Base-by-base conservation (phyloP, 2,329 filamentous ascomycete species). In the Claviceps capensis region DNA sequence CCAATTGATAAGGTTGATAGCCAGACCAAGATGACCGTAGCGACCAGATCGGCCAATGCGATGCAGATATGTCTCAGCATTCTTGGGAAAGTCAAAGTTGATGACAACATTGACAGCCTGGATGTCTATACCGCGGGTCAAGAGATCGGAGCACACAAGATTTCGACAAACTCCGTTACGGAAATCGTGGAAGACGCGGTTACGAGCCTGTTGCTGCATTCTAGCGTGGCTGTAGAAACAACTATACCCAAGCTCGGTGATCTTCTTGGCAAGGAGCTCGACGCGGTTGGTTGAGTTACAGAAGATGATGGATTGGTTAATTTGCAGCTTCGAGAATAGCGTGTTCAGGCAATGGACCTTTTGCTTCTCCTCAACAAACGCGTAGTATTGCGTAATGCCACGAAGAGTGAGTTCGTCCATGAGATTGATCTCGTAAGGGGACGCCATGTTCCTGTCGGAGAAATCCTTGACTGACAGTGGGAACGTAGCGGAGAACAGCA, bases 261-360 rank as follows among this genome's bases (percentile, higher is more conserved):
- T 98, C 71, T 98, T 98, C 78, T 98, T 98, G 49, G 93, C 93
- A 26, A 98, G 80, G 50, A 98, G 78, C 71, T 98, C 93, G 55
- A 98, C 93, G 58, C 93, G 88, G 69, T 97, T 97, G 51, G 93
- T 98, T 42, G 93, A 98, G 72, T 98, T 98, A 74, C 93, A 98
- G 75, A 98, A 98, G 67, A 98, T 98, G 73, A 98, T 98, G 56
- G 94, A 98, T 74, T 98, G 93, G 72, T 98, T 98, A 73, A 98
- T 98, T 71, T 98, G 91, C 16, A 98, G 82, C 71, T 96, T 95
- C 61, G 90, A 96, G 76, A 98, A 98, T 57, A 98, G 83, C 0
- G 93, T 98, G 74, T 98, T 98, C 58, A 98, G 74, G 68, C 93
- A 98, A 72, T 98, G 94, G 19, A 98, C 93, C 73, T 98, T 98